Evolutionary conservation across 495 filamentous ascomycete genomes (phyloP), one percentile per base, ranked within the genome.

Genomic region (Sporormia fimetaria): DNA sequence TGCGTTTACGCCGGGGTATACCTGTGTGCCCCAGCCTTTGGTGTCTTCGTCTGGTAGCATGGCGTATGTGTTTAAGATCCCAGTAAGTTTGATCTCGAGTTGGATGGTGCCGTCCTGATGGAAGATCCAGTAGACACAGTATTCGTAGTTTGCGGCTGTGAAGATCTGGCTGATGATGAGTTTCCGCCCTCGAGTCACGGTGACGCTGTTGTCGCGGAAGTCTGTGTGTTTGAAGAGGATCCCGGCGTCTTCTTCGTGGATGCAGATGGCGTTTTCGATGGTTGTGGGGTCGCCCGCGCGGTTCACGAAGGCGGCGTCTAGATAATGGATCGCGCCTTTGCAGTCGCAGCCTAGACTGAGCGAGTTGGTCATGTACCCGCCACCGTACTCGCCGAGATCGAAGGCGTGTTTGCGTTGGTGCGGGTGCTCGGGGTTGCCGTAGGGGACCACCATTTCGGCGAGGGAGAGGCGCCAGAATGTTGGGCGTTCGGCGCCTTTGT

Each of bases 111-210:
- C 88, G 51, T 94, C 88, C 60, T 88, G 84, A 56, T 92, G 85
- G 67, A 95, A 86, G 54, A 84, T 77, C 84, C 87, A 94, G 65
- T 90, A 81, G 18, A 83, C 79, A 42, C 85, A 87, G 64, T 96
- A 96, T 62, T 96, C 88, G 64, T 96, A 96, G 66, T 96, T 96
- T 34, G 87, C 86, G 6, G 87, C 88, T 1, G 88, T 96, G 67
- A 95, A 94, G 52, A 94, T 81, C 38, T 94, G 88, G 16, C 84
- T 87, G 54, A 96, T 70, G 48, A 96, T 69, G 40, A 96, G 70
- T 55, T 92, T 94, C 10, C 87, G 75, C 21, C 75, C 87, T 29
- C 88, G 79, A 9, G 87, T 93, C 16, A 94, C 83, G 37, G 92
- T 81, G 33, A 79, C 74, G 0, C 81, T 82, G 29, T 87, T 80